These are phyloP conservation scores for Rhodotorula sp. DNA, from an alignment of 1,284 basidiomycete genomes.

Conservation along the genomic window DNA sequence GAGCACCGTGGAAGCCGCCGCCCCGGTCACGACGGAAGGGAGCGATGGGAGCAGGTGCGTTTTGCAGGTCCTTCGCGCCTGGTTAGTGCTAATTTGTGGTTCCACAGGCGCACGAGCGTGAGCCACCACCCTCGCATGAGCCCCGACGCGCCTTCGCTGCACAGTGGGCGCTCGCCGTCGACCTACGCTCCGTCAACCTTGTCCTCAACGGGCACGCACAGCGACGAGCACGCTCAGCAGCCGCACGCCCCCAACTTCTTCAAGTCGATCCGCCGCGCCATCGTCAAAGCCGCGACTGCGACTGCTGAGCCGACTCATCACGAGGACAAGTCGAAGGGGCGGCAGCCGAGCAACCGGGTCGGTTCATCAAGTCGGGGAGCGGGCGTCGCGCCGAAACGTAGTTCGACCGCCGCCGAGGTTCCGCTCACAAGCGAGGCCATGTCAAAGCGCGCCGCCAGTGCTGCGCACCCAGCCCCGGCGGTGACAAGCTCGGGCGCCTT, in stretches of 20 bases:
- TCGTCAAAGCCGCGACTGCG: conserved; percentile 26
- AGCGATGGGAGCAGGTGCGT: neutral
- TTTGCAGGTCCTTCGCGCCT: neutral
- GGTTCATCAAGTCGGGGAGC: conserved; percentile 36
- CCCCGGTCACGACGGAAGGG: neutral
- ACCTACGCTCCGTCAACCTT: conserved; percentile 1
- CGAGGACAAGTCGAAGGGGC: conserved; percentile 4
- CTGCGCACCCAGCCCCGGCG: neutral
- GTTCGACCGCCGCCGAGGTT: conserved; percentile 11
- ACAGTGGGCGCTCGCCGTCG: conserved; percentile 2
- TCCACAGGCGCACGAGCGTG: neutral
- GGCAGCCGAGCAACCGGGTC: conserved; percentile 16
- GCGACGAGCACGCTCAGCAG: conserved; percentile 11
- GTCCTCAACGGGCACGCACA: conserved; percentile 5
- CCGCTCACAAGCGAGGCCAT: conserved; percentile 7
- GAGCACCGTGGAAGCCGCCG: neutral
- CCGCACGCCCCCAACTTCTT: conserved; percentile 10
- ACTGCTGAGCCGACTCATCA: conserved; percentile 22
- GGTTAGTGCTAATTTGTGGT: neutral
- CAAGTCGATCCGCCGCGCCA: conserved; percentile 19
- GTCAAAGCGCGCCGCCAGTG: conserved; percentile 4
- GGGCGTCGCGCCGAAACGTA: conserved; percentile 36
- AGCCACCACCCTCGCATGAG: conserved; percentile 16
- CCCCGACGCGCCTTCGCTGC: conserved; percentile 1
- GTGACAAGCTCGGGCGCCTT: conserved; percentile 1